Evolutionary conservation across 2,329 filamentous ascomycete genomes (phyloP).

Genomic region (Hymenoscyphus scutula): DNA sequence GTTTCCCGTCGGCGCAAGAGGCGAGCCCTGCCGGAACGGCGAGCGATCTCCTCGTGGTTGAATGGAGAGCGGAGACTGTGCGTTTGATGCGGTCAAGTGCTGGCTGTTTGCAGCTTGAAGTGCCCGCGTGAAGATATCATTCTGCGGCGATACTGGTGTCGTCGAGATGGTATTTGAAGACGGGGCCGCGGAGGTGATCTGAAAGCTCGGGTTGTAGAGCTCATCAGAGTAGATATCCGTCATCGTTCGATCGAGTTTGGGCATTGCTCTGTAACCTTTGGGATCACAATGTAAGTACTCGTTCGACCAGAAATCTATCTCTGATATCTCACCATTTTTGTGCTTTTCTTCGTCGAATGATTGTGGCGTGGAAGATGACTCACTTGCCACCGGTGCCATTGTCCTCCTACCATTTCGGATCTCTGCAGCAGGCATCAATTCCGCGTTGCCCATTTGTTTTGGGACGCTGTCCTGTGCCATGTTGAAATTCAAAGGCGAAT

Average conservation of each 20-base stretch:
- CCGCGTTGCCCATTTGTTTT: conserved; percentile 29
- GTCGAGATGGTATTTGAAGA: conserved; percentile 44
- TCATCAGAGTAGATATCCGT: conserved; percentile 84
- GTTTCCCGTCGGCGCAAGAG: conserved; percentile 48
- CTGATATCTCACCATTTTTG: conserved; percentile 52
- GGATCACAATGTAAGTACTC: conserved; percentile 61
- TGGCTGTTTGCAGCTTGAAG: conserved; percentile 77
- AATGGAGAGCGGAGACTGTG: conserved; percentile 44
- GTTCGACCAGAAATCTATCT: conserved; percentile 49
- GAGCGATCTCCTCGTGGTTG: conserved; percentile 68
- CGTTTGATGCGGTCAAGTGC: conserved; percentile 59
- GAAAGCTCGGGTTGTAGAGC: conserved; percentile 71
- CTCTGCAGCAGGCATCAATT: conserved; percentile 35
- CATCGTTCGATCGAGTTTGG: conserved; percentile 82
- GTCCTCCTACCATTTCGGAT: conserved; percentile 25
- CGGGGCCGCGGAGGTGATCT: conserved; percentile 55
- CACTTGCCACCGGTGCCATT: conserved; percentile 55
- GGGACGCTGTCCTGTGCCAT: conserved; percentile 31
- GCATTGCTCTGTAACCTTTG: conserved; percentile 56
- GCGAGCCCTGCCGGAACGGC: conserved; percentile 74
- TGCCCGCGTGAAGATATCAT: conserved; percentile 69
- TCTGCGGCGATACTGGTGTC: conserved; percentile 49
- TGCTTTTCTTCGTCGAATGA: conserved; percentile 51
- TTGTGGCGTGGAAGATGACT: conserved; percentile 60
- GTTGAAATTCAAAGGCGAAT: conserved; percentile 24